Percentiles rank a stretch among this genome's conserved stretches.
Conservation (phyloP, 495 filamentous ascomycete genomes). For the Tuber microsphaerosporum region DNA sequence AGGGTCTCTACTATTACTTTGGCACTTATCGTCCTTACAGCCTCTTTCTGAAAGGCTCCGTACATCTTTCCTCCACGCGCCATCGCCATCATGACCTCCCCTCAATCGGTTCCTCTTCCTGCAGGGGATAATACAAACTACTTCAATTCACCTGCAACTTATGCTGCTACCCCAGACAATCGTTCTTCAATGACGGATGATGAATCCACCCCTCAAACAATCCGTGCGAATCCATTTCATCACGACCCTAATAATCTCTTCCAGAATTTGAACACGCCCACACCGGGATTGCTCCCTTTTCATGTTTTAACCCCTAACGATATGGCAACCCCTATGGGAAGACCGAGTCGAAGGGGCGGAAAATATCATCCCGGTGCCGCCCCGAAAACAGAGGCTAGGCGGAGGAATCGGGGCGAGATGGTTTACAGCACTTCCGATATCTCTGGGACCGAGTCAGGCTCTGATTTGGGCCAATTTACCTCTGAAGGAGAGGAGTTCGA, state of each 20-base stretch:
- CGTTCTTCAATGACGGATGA: slow-evolving; percentile 14
- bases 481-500: slow-evolving; percentile 17
- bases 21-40: slow-evolving; percentile 67
- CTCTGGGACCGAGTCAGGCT: slow-evolving; percentile 30
- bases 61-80: neutral
- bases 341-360: slow-evolving; percentile 34
- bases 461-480: slow-evolving; percentile 21
- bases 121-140: slow-evolving; percentile 35
- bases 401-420: neutral
- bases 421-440: neutral
- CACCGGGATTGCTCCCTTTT: slow-evolving; percentile 12
- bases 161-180: slow-evolving; percentile 23
- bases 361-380: slow-evolving; percentile 37
- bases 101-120: slow-evolving; percentile 32
- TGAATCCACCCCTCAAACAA: slow-evolving; percentile 32
- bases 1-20: slow-evolving; percentile 96
- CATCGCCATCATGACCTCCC: slow-evolving; percentile 19
- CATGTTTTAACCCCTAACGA: slow-evolving; percentile 22
- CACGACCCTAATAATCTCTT: slow-evolving; percentile 9
- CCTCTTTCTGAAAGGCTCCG: neutral
- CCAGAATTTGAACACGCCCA: slow-evolving; percentile 29
- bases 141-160: slow-evolving; percentile 24
- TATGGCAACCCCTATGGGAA: slow-evolving; percentile 34
- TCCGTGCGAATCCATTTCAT: slow-evolving; percentile 15
- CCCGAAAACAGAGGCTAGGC: slow-evolving; percentile 6